These are phyloP conservation scores for Globisporangium parvum DNA, from an alignment of 352 stramenopile species.

Conservation along the genomic window DNA sequence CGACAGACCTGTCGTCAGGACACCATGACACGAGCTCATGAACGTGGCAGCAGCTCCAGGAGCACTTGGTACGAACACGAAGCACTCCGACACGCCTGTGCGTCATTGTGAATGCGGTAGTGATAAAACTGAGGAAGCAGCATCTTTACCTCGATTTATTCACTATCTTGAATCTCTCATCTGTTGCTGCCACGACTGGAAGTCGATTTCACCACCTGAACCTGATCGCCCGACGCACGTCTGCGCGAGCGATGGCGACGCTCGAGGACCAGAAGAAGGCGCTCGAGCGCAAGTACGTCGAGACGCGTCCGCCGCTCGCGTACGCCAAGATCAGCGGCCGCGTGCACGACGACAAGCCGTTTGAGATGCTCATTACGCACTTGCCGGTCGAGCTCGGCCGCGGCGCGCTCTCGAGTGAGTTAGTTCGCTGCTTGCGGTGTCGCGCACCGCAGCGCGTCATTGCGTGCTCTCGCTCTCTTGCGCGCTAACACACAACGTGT, in stretches of 20 bases:
- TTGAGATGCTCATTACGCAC: constrained; percentile 76
- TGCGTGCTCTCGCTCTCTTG: neutral
- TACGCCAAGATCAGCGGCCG: constrained; percentile 73
- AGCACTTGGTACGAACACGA: no score
- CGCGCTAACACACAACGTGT: neutral
- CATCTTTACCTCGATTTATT: no score
- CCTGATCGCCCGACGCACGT: neutral
- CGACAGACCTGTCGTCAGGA: no score
- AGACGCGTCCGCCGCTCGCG: constrained; percentile 69
- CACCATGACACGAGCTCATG: no score
- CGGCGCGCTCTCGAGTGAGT: constrained; percentile 34
- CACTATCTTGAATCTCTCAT: no score
- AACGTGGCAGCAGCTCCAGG: no score
- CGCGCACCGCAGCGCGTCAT: neutral
- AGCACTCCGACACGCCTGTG: no score
- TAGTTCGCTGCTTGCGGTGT: neutral
- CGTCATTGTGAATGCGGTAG: no score
- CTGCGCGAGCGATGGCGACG: constrained; percentile 14
- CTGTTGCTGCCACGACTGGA: no score
- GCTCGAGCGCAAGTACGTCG: constrained; percentile 59
- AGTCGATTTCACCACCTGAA: no score
- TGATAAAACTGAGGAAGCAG: no score
- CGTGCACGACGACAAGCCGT: constrained; percentile 49
- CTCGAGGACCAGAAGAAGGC: constrained; percentile 31
- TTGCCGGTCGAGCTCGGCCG: constrained; percentile 69